Base-by-base conservation (phyloP, 2,329 filamentous ascomycete genomes). In the Pleurostoma richardsiae region DNA sequence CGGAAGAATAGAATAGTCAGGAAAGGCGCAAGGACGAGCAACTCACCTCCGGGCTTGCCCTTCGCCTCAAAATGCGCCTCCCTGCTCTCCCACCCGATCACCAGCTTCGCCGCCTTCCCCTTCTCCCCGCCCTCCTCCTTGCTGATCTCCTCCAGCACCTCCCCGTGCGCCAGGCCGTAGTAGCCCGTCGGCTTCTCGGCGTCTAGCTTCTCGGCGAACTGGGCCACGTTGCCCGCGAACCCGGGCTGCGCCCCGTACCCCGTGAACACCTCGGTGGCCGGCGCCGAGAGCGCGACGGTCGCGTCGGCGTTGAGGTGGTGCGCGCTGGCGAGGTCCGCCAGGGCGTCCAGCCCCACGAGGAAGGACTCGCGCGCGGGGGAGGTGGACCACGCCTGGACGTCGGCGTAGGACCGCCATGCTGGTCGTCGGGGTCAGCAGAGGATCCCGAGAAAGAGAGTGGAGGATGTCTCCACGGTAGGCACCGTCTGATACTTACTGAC, bases 261-360 rank as follows among this genome's bases (percentile, higher is more conserved):
- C 10, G 56, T 56, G 39, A 57, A 59, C 4, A 58, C 44, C 49
- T 59, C 58, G 5, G 56, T 58, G 39, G 49, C 49, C 2, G 56
- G 54, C 28, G 52, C 50, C 7, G 33, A 42, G 4, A 54, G 19
- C 5, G 41, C 42, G 3, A 11, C 31, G 4, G 11, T 10, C 2
- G 41, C n/a, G n/a, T 30, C 27, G 5, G 52, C 26, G 27, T 36
- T 31, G 29, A 49, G 47, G 5, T 8, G 36, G 4, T 44, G 29
- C 33, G 43, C 41, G 46, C 11, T 10, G 27, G 2, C 33, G 33
- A 8, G 8, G 33, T 36, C 33, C 8, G 33, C 33, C 33, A 36
- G 8, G 33, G 33, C 33, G n/a, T n/a, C n/a, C 8, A 36, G n/a
- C 19, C 19, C 19, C 19, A 19, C 19, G 19, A 19, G 19, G 19